A percentile compares a stretch with the other conserved stretches of the same genome.
Evolutionary conservation across 1,284 basidiomycete genomes (phyloP).

Genomic region (Caloboletus inedulis): DNA sequence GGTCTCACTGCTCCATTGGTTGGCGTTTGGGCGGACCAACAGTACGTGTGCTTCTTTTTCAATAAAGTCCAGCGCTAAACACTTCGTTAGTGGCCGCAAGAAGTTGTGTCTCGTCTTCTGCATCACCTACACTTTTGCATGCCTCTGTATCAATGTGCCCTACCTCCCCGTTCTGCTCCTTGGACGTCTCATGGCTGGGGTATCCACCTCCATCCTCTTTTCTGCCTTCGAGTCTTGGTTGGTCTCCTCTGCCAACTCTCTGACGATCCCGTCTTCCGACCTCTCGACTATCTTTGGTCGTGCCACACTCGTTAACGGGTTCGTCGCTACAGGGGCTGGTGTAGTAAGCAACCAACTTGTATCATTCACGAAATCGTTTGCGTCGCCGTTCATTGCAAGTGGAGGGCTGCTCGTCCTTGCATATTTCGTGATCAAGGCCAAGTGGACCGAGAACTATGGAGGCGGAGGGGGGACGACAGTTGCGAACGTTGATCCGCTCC

Average conservation of each 20-base stretch:
- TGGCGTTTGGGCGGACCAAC: slow-evolving; percentile 73
- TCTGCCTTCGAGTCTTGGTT: slow-evolving; percentile 76
- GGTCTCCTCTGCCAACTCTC: slow-evolving; percentile 53
- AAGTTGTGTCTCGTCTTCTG: slow-evolving; percentile 66
- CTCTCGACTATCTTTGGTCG: slow-evolving; percentile 69
- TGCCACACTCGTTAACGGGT: slow-evolving; percentile 67
- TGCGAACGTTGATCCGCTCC: slow-evolving; percentile 41
- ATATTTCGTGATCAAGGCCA: slow-evolving; percentile 53
- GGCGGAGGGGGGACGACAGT: slow-evolving; percentile 35
- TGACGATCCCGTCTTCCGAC: slow-evolving; percentile 51
- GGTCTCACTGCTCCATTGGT: slow-evolving; percentile 65
- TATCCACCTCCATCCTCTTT: slow-evolving; percentile 72
- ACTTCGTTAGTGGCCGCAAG: slow-evolving; percentile 50
- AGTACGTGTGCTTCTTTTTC: slow-evolving; percentile 42
- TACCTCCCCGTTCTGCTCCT: slow-evolving; percentile 55
- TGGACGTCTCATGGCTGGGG: slow-evolving; percentile 62
- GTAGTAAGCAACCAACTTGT: slow-evolving; percentile 64
- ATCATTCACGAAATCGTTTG: slow-evolving; percentile 44
- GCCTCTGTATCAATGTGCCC: slow-evolving; percentile 54
- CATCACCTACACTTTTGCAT: slow-evolving; percentile 57
- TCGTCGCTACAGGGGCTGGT: slow-evolving; percentile 65
- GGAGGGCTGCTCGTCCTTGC: slow-evolving; percentile 51
- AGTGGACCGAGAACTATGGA: slow-evolving; percentile 71
- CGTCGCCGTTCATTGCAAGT: slow-evolving; percentile 64
- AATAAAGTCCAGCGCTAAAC: background rate